These are phyloP conservation scores for Diaporthe aspalathi DNA, from an alignment of 2,329 filamentous ascomycete species.

Conservation along the genomic window DNA sequence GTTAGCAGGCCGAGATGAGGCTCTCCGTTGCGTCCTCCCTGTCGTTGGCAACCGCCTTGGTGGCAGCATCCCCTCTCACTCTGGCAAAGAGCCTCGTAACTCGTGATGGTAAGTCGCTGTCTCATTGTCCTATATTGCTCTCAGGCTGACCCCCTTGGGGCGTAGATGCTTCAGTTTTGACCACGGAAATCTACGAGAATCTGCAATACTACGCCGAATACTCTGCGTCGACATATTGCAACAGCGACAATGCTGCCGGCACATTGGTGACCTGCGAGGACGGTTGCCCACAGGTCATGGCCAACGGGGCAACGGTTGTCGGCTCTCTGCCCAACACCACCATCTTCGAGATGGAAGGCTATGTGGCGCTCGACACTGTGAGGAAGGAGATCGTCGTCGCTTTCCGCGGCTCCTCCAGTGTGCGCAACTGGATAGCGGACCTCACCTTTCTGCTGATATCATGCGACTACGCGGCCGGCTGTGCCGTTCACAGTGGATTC, in stretches of 20 bases:
- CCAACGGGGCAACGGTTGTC: constrained; percentile 57
- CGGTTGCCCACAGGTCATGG: constrained; percentile 57
- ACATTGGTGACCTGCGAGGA: constrained; percentile 56
- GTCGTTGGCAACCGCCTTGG: constrained; percentile 29
- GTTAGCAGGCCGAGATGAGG: constrained; percentile 35
- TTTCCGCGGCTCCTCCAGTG: constrained; percentile 67
- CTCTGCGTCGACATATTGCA: constrained; percentile 65
- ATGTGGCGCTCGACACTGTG: constrained; percentile 61
- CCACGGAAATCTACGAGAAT: constrained; percentile 49
- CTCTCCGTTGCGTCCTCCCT: constrained; percentile 29
- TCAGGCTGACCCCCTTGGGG: constrained; percentile 29
- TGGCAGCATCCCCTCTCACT: constrained; percentile 31
- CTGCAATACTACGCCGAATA: constrained; percentile 64
- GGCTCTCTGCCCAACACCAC: constrained; percentile 51
- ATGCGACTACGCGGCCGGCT: constrained; percentile 55
- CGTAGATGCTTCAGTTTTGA: constrained; percentile 43
- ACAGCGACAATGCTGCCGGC: constrained; percentile 54
- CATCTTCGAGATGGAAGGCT: constrained; percentile 56
- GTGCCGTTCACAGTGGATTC: constrained; percentile 69
- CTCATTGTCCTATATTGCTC: background rate
- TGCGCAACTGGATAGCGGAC: constrained; percentile 73
- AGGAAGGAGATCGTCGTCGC: constrained; percentile 68
- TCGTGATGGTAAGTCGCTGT: constrained; percentile 34
- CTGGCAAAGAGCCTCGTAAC: background rate
- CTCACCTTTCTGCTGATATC: constrained; percentile 53